Evolutionary conservation across 768 basidiomycete species (phyloP), one percentile per base, ranked within the genome.

Genomic region (Clitopilus hobsonii): DNA sequence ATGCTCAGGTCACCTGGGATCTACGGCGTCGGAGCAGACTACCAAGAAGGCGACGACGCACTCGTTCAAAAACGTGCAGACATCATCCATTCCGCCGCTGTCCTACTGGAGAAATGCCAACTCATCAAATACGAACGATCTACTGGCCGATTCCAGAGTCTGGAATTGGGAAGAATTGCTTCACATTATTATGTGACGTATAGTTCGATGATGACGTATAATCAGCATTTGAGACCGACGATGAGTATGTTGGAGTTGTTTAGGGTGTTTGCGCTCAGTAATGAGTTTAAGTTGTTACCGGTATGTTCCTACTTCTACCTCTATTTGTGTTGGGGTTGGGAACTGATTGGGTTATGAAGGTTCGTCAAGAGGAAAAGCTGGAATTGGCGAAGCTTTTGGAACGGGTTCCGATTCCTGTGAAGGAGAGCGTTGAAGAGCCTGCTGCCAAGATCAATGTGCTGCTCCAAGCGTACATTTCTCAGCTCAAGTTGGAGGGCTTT

Each of bases 361-460:
- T 91, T 10, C 84, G 91, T 27, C 86, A 90, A 72, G 86, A 92
- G 72, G 91, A 94, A 71, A 97, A 96, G 66, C 78, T 95, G 3
- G 95, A 98, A 64, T 78, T 97, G 14, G 81, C 85, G 4, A 95
- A 95, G 64, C 75, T 98, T 6, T 74, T 98, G 41, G 96, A 99
- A 65, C 82, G 94, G 1, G 96, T 98, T 0, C 96, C 96, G 1
- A 94, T 99, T 41, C 97, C 97, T 0, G 89, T 98, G 61, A 98
- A 98, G 71, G 97, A 99, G 70, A 80, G 85, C 51, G 93, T 96
- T 5, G 96, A 99, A 56, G 96, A 99, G 63, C 93, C 94, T 0
- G 89, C 94, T 0, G 91, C 97, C 6, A 99, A 99, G 74, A 94
- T 98, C 69, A 98, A 98, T 61, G 96, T 98, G 2, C 77, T 98